Evolutionary conservation across 345 rosid genomes (phyloP), one percentile per base, ranked within the genome.

Genomic region (Lepidium didymum): DNA sequence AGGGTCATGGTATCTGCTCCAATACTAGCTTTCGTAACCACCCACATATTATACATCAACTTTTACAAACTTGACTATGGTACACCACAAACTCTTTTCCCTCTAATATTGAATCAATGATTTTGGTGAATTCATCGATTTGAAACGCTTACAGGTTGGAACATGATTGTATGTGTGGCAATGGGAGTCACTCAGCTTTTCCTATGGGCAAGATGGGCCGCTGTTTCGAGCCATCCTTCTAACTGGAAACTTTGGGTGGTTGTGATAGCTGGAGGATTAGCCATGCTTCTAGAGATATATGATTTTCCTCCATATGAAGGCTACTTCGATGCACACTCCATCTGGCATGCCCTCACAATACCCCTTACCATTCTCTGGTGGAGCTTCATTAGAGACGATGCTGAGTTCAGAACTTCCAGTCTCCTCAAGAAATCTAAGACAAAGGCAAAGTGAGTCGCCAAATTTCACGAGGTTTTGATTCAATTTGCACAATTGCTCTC

Each of bases 1-100:
- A 79, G 87, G 70, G 86, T 89, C 75, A 89, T 89, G 92, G 82
- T 83, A 64, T 76, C 96, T 27, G 87, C 96, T 74, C 96, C 96
- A 13, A 56, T 86, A 72, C 74, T 85, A 44, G 92, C 96, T 58
- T 82, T 85, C 46, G 73, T 82, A 11, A 82, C 87, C 15, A 89
- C 92, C 9, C 92, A 89, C 80, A 82, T 89, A 62, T 68, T 87
- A 58, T 87, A 79, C 77, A 82, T 87, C 41, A 87, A 85, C 78
- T 78, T 84, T 73, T 84, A 76, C 77, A 66, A 73, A 46, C 78
- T 85, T 9, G 88, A 87, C 70, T 82, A 83, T 31, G 90, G 94
- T 85, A 75, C 49, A n/a, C 46, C 35, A 23, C 50, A 56, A 16
- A 45, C 40, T 56, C 51, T 57, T 64, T 34, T 43, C 27, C 15